A percentile compares a stretch with the other conserved stretches of the same genome.
phyloP scores from a whole-genome alignment of 2,329 filamentous ascomycete genomes.

The Colletotrichum lini region DNA sequence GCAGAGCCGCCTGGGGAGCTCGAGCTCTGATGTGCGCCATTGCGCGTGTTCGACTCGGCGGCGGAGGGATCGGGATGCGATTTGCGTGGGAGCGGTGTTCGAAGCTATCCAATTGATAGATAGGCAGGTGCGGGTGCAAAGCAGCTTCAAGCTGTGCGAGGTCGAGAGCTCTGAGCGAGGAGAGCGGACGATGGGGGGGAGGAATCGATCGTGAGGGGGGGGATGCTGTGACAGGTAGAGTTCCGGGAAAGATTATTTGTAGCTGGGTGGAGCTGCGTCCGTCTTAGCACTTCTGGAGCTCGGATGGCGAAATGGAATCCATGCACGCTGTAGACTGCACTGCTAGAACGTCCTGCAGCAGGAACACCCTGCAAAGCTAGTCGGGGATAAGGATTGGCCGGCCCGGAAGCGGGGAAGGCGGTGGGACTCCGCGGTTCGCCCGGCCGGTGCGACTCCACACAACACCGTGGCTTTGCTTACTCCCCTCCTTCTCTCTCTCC shows the following conservation, averaged over 20 bases:
- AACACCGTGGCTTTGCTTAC: conserved; percentile 24
- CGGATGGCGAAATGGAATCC: conserved; percentile 38
- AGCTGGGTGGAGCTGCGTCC: conserved; percentile 32
- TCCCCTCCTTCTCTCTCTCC: too few relatives aligned
- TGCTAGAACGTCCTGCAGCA: conserved; percentile 32
- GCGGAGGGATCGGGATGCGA: not conserved
- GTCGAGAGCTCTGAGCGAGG: conserved; percentile 7
- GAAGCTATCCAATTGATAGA: not conserved
- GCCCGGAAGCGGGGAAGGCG: conserved; percentile 34
- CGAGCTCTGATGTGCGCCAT: conserved; percentile 54
- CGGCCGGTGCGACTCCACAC: conserved; percentile 32
- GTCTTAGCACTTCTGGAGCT: conserved; percentile 41
- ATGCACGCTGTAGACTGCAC: conserved; percentile 6
- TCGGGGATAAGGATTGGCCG: conserved; percentile 42
- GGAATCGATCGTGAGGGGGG: conserved; percentile 4
- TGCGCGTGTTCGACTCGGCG: conserved; percentile 26
- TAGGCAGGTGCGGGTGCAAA: not conserved
- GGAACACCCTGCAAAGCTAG: conserved; percentile 20
- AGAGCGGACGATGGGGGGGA: not conserved
- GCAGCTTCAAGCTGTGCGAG: conserved; percentile 3
- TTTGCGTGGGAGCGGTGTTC: not conserved
- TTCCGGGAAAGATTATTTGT: conserved; percentile 29
- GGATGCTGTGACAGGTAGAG: not conserved
- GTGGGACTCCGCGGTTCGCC: conserved; percentile 8
- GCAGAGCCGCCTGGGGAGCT: conserved; percentile 50